A percentile compares a stretch with the other conserved stretches of the same genome.
Evolutionary conservation across 768 basidiomycete genomes (phyloP).

Genomic region (Artomyces pyxidatus): DNA sequence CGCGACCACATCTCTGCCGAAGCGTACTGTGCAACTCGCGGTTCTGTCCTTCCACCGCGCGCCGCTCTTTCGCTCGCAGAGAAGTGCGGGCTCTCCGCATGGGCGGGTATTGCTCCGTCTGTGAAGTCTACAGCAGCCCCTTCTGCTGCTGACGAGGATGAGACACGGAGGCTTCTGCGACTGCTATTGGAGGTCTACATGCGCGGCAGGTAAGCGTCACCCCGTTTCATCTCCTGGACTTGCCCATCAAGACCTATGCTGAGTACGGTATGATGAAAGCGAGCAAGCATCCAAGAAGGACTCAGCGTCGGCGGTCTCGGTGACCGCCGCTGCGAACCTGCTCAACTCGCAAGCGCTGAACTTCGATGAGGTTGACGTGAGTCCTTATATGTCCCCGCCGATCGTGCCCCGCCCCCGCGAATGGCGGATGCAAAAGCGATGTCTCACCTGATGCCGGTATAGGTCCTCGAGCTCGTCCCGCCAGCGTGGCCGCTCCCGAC

Average conservation of each 20-base stretch:
- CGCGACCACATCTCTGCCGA: constrained; percentile 75
- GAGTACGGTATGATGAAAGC: neutral
- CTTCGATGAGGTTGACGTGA: constrained; percentile 70
- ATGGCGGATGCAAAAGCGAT: neutral
- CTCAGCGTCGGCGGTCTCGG: constrained; percentile 18
- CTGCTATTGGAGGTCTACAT: constrained; percentile 78
- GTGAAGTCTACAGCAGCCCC: constrained; percentile 25
- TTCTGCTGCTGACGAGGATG: constrained; percentile 35
- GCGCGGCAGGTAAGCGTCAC: constrained; percentile 55
- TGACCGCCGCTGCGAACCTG: constrained; percentile 46
- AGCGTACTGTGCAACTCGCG: constrained; percentile 76
- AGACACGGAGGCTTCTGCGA: constrained; percentile 54
- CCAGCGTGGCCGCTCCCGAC: constrained; percentile 65
- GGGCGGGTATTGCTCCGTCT: constrained; percentile 43
- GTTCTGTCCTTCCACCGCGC: constrained; percentile 61
- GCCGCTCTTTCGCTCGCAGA: constrained; percentile 44
- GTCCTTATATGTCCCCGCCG: constrained; percentile 20
- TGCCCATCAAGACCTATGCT: neutral
- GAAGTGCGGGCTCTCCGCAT: constrained; percentile 34
- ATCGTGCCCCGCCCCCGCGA: neutral
- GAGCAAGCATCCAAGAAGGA: neutral
- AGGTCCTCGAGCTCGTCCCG: constrained; percentile 65
- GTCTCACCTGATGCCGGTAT: neutral
- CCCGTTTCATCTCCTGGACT: constrained; percentile 1
- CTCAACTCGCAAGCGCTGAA: constrained; percentile 76